Evolutionary conservation across 2,329 filamentous ascomycete species (phyloP).

Genomic region (Colletotrichum tabaci): DNA sequence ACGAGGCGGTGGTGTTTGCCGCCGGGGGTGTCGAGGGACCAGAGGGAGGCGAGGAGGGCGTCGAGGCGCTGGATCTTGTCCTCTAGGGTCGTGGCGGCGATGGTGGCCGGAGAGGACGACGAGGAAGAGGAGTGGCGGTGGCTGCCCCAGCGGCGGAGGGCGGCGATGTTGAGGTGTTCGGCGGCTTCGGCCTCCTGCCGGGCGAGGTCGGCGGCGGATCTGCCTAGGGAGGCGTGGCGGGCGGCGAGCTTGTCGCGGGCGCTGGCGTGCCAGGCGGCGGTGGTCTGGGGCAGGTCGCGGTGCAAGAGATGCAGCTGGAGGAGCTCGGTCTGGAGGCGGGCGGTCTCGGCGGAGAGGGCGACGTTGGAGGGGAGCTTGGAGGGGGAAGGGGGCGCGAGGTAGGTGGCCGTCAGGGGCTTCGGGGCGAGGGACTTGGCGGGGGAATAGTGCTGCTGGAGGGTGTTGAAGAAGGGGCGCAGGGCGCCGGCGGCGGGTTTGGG

Average conservation of each 20-base stretch:
- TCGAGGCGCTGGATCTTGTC: conserved; percentile 72
- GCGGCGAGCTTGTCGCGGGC: conserved; percentile 64
- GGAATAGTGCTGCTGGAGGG: conserved; percentile 77
- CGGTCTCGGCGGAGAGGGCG: conserved; percentile 70
- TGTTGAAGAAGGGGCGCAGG: conserved; percentile 72
- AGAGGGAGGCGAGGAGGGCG: conserved; percentile 69
- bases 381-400: conserved; percentile 72
- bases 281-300: conserved; percentile 62
- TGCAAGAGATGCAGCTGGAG: conserved; percentile 77
- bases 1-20: conserved; percentile 71
- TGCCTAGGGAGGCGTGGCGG: conserved; percentile 60
- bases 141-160: conserved; percentile 66
- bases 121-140: conserved; percentile 38
- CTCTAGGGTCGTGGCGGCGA: conserved; percentile 56
- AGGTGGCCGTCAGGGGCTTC: conserved; percentile 72
- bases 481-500: conserved; percentile 41
- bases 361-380: conserved; percentile 74
- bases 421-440: conserved; percentile 73
- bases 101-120: too few species aligned
- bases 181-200: conserved; percentile 58
- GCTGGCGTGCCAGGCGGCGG: conserved; percentile 68
- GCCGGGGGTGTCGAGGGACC: conserved; percentile 68
- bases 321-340: conserved; percentile 74
- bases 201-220: conserved; percentile 53
- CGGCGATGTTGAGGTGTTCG: conserved; percentile 66